These are phyloP conservation scores for Arachnopeziza araneosa DNA, from an alignment of 2,329 filamentous ascomycete genomes.

Conservation along the genomic window DNA sequence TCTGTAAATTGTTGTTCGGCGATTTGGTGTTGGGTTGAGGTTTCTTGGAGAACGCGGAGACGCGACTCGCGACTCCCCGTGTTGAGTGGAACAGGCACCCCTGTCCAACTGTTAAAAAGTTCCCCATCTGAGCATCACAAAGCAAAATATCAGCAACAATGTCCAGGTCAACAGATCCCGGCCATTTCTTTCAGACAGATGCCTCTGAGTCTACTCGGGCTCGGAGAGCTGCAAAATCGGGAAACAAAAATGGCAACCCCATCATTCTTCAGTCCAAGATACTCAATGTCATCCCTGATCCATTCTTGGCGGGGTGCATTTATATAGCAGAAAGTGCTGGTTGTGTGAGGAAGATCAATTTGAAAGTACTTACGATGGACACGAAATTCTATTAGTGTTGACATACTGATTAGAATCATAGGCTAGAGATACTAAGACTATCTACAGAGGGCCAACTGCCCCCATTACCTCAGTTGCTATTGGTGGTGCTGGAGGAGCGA, in stretches of 20 bases:
- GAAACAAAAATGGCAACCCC: constrained; percentile 77
- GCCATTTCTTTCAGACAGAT: constrained; percentile 89
- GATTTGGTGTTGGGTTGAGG: not conserved
- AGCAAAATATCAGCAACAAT: constrained; percentile 32
- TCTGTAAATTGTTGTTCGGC: not conserved
- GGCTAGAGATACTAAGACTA: constrained; percentile 38
- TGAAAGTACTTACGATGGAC: constrained; percentile 58
- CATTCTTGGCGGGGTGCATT: constrained; percentile 52
- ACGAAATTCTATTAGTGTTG: not conserved
- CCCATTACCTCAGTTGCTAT: constrained; percentile 75
- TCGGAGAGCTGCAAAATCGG: constrained; percentile 63
- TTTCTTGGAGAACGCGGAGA: not conserved
- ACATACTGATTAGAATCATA: constrained; percentile 21
- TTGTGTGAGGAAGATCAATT: constrained; percentile 63
- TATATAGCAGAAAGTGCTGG: constrained; percentile 88
- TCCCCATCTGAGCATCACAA: constrained; percentile 2
- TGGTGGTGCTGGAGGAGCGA: constrained; percentile 48
- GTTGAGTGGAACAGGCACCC: not conserved
- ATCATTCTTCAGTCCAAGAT: constrained; percentile 81
- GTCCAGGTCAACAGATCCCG: constrained; percentile 66
- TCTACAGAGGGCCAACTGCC: constrained; percentile 69
- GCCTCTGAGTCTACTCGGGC: constrained; percentile 33
- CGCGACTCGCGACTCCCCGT: constrained; percentile 14
- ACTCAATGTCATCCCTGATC: constrained; percentile 66
- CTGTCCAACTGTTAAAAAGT: not conserved